These are phyloP conservation scores for Pholiota conissans DNA, from an alignment of 768 basidiomycete genomes.

Conservation along the genomic window DNA sequence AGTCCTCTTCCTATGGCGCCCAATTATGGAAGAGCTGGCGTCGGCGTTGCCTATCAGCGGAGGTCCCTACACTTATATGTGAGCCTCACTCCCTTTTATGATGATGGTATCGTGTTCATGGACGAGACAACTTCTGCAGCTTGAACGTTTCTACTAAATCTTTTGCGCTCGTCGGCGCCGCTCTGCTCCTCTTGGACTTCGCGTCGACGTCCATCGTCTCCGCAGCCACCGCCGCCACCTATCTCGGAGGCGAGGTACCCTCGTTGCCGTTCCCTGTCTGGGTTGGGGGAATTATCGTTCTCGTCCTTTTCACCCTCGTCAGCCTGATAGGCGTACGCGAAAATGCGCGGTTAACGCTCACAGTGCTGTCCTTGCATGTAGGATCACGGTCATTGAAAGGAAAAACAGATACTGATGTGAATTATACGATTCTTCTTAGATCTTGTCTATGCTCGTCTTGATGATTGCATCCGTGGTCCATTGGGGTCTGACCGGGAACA, in stretches of 20 bases:
- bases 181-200: constrained; percentile 70
- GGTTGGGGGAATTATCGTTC: constrained; percentile 51
- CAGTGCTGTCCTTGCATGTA: constrained; percentile 61
- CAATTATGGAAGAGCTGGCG: constrained; percentile 72
- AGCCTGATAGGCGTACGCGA: constrained; percentile 62
- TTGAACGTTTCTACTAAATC: constrained; percentile 64
- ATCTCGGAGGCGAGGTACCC: constrained; percentile 61
- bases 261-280: constrained; percentile 55
- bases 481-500: constrained; percentile 52
- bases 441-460: constrained; percentile 55
- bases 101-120: no score
- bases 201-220: constrained; percentile 70
- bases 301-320: constrained; percentile 52
- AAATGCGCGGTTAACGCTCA: constrained; percentile 59
- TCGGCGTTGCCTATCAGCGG: constrained; percentile 70
- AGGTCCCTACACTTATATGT: constrained; percentile 73
- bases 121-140: no score
- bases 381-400: constrained; percentile 14
- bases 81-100: constrained; percentile 17
- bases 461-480: constrained; percentile 48
- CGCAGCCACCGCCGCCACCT: constrained; percentile 68
- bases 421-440: constrained; percentile 33
- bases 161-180: constrained; percentile 63
- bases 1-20: constrained; percentile 69
- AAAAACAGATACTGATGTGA: background rate